A percentile compares a stretch with the other conserved stretches of the same genome.
These are phyloP conservation scores for Aureobasidium zeae DNA, from an alignment of 2,329 filamentous ascomycete species.

Conservation along the genomic window DNA sequence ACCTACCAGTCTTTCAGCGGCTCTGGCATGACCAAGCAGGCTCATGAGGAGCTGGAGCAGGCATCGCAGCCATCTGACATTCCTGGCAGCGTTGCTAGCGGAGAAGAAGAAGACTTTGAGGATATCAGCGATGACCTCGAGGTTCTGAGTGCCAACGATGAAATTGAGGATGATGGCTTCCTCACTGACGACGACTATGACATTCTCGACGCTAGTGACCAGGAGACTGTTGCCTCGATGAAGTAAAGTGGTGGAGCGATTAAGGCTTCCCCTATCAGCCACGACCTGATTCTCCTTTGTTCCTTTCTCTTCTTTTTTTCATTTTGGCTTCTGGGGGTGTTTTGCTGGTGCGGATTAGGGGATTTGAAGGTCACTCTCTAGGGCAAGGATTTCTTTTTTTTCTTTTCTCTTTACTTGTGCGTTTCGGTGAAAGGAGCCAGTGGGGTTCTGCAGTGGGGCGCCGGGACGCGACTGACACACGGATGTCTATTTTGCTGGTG, in stretches of 20 bases:
- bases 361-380: slow-evolving; percentile 8
- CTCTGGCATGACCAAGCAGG: slow-evolving; percentile 36
- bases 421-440: no score
- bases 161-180: slow-evolving; percentile 62
- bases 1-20: slow-evolving; percentile 52
- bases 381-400: slow-evolving; percentile 1
- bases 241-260: slow-evolving; percentile 1
- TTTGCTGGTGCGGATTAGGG: not conserved
- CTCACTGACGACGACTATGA: slow-evolving; percentile 98
- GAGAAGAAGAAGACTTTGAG: slow-evolving; percentile 34
- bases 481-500: no score
- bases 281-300: not conserved
- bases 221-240: slow-evolving; percentile 48
- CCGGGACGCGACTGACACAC: no score
- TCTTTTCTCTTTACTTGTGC: no score
- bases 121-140: slow-evolving; percentile 46
- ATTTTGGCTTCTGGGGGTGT: not conserved
- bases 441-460: no score
- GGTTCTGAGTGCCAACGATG: slow-evolving; percentile 43
- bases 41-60: slow-evolving; percentile 49
- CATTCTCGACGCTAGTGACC: slow-evolving; percentile 87
- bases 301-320: not conserved
- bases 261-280: not conserved
- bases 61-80: slow-evolving; percentile 37
- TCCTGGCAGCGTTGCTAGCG: slow-evolving; percentile 26